These are phyloP conservation scores for Dioscorea cayenensis DNA, from an alignment of 116 monocot genomes.

Conservation along the genomic window DNA sequence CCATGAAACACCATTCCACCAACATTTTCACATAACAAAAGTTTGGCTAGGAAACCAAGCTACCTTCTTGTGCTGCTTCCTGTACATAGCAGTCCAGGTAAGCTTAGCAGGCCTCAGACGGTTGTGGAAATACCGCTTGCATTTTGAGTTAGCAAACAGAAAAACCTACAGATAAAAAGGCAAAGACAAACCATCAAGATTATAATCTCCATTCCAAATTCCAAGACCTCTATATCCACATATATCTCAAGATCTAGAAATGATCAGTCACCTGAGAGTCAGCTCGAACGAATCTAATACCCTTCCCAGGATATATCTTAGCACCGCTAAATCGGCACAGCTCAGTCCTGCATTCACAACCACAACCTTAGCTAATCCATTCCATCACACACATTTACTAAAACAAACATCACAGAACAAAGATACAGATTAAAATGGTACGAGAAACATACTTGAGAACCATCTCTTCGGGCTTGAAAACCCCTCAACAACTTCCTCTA, in stretches of 20 bases:
- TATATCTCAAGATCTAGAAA: background rate
- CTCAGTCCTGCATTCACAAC: constrained; percentile 44
- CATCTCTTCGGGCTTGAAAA: background rate
- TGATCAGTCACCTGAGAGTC: background rate
- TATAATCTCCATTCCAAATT: background rate
- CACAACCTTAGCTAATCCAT: background rate
- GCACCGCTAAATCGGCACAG: background rate
- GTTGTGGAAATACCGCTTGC: background rate
- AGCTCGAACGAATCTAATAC: background rate
- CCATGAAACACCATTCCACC: too few relatives aligned
- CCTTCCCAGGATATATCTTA: constrained; percentile 3
- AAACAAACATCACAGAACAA: background rate
- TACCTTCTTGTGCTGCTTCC: constrained; percentile 12
- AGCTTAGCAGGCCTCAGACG: constrained; percentile 4
- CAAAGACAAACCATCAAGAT: background rate
- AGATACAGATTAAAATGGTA: background rate
- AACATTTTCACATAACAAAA: too few relatives aligned
- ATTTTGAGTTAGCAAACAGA: background rate
- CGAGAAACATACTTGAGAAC: background rate
- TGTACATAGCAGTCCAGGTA: constrained; percentile 9
- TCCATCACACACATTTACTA: background rate
- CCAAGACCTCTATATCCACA: background rate
- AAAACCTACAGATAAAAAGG: background rate
- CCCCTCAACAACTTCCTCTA: background rate
- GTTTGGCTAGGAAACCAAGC: background rate